phyloP scores from a whole-genome alignment of 495 filamentous ascomycete species.

The Acidomyces sp. region DNA sequence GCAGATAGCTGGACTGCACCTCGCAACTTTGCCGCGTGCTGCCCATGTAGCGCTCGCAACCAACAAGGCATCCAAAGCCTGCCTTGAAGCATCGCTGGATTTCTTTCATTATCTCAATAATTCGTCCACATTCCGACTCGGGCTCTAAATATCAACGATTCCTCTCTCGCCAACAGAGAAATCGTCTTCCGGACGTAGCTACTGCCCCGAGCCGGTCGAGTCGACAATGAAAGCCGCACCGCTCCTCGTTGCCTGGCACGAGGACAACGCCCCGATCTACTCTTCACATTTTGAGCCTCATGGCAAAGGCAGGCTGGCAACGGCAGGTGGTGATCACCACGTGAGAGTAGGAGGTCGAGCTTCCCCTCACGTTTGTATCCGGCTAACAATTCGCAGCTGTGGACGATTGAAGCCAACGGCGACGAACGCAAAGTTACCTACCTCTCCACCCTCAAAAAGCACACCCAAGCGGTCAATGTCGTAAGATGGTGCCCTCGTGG shows the following conservation, averaged over 20 bases:
- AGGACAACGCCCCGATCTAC: constrained; percentile 87
- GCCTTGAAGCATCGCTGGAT: too few species aligned
- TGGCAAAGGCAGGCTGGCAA: constrained; percentile 84
- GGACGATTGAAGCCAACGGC: constrained; percentile 77
- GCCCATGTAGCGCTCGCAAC: too few species aligned
- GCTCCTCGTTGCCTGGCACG: constrained; percentile 90
- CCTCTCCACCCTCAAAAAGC: constrained; percentile 77
- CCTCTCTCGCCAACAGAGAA: background rate
- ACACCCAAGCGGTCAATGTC: constrained; percentile 96
- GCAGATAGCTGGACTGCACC: too few species aligned
- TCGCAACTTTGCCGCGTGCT: too few species aligned
- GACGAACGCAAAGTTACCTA: constrained; percentile 82
- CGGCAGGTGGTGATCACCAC: constrained; percentile 92
- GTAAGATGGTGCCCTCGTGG: constrained; percentile 90
- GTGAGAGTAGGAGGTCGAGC: constrained; percentile 51
- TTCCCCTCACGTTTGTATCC: constrained; percentile 8
- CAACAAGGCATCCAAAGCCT: too few species aligned
- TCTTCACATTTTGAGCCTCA: constrained; percentile 91
- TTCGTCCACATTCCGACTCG: background rate
- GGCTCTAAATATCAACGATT: background rate
- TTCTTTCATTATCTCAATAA: background rate
- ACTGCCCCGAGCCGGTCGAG: constrained; percentile 10
- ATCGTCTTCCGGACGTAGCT: constrained; percentile 2
- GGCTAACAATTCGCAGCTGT: constrained; percentile 48
- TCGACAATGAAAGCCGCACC: constrained; percentile 80